Base-by-base conservation (phyloP, 2,329 filamentous ascomycete species). In the Curvularia spicifera region DNA sequence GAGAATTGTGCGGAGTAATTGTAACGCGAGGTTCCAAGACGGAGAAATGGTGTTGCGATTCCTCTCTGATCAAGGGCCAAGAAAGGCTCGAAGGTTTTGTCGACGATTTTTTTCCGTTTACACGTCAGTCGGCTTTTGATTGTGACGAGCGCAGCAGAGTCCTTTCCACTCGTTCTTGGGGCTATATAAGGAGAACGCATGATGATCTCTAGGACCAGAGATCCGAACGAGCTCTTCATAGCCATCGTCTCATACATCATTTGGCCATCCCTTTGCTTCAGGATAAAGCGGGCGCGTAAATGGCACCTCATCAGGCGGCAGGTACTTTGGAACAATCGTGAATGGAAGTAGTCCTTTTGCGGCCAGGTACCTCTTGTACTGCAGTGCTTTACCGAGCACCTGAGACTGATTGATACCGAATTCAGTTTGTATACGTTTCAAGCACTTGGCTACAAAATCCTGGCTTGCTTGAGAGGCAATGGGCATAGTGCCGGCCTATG, bases 361-460 rank as follows among this genome's bases (percentile, higher is more conserved):
- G 15, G 66, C 65, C 10, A 66, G n/a, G 4, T 59, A 26, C 0
- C 63, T 61, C 62, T 71, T 74, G 18, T 63, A 18, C 33, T 48
- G 42, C 51, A 77, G 42, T 1, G 70, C 66, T 10, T 60, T 59
- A 0, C 63, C 65, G 26, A 77, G 58, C 4, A 76, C 64, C n/a
- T 59, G 66, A 1, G 71, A 72, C 40, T 77, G 73, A 9, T 70
- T 71, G 45, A 77, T 69, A 0, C 74, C 74, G 51, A 75, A 76
- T 28, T 74, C 71, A 4, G 43, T 85, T 62, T 85, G 86, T 67
- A 91, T 89, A 71, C 88, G 82, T 75, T 88, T 86, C 57, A 91
- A 78, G 9, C 88, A 67, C 2, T 45, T 52, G 7, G 69, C 28
- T 0, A 70, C 61, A 39, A 62, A 76, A n/a, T 66, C 60, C 43